Evolutionary conservation across 352 stramenopile species (phyloP), one percentile per base, ranked within the genome.

Genomic region (Phytophthora pini): DNA sequence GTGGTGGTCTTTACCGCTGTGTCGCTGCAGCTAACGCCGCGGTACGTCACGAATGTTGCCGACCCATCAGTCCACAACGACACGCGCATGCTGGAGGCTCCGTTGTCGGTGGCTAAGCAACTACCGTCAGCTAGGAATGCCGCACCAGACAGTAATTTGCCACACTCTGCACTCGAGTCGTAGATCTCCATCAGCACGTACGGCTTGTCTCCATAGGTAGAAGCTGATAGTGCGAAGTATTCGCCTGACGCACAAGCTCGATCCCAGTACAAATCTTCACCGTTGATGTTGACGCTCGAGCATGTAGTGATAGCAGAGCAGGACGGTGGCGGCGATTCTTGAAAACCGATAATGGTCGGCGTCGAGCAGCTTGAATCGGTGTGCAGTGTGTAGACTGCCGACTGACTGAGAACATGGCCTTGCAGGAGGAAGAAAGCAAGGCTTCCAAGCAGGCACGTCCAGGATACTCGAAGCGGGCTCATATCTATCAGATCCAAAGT

Each of bases 31-130:
- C 47, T 60, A 24, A 71, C 55, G 12, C 70, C 75, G 20, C 51
- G 57, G 45, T 73, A 83, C 5, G 67, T 84, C 41, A 45, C 26
- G 41, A 88, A 57, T 15, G 69, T 58, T 2, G 59, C 76, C 5
- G 73, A 80, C 34, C 65, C 68, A 61, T 84, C 61, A 6, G 52
- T 26, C 20, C 44, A 49, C 11, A 84, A 40, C 12, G 49, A 71
- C 1, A 76, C 79, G 9, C 62, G 65, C 34, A 88, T 48, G 29
- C 71, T 85, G 20, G 76, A 84, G 3, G 47, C 47, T 15, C 67
- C 66, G 39, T 80, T 80, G 52, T 85, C 74, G 1, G 68, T 70
- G 12, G 61, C 53, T n/a, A 85, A 54, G 40, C 76, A 88, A 29
- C 66, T 80, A 1, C 61, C 68, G 27, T 85, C 76, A 3, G 74